These are phyloP conservation scores for Cadophora malorum DNA, from an alignment of 2,329 filamentous ascomycete genomes.

Conservation along the genomic window DNA sequence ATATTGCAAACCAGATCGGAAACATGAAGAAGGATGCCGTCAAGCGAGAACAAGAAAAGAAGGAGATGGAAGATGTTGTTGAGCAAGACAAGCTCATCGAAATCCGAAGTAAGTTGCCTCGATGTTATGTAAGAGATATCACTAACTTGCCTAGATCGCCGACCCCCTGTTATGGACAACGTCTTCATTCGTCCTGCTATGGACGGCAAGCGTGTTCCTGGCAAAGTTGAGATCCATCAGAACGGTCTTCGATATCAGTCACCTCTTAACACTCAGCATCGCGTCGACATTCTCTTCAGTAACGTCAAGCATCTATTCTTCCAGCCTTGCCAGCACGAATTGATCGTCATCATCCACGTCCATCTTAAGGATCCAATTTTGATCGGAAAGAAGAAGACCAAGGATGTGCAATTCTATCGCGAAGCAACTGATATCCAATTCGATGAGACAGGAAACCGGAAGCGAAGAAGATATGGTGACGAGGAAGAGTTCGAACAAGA, in stretches of 20 bases:
- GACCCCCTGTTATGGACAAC: conserved; percentile 88
- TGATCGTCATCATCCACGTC: conserved; percentile 98
- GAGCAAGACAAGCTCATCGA: conserved; percentile 98
- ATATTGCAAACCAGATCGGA: conserved; percentile 91
- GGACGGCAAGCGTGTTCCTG: conserved; percentile 95
- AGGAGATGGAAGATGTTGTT: conserved; percentile 98
- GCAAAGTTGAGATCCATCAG: conserved; percentile 96
- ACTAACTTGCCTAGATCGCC: conserved; percentile 72
- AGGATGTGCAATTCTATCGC: conserved; percentile 97
- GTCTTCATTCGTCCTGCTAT: conserved; percentile 95
- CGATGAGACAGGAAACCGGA: conserved; percentile 96
- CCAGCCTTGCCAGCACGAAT: conserved; percentile 93
- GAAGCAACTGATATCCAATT: conserved; percentile 99
- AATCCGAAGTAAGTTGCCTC: conserved; percentile 75
- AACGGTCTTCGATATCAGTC: conserved; percentile 97
- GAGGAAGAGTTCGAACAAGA: conserved; percentile 99
- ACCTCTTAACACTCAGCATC: conserved; percentile 77
- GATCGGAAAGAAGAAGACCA: conserved; percentile 97
- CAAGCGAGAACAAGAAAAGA: conserved; percentile 97
- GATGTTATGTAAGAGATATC: conserved; percentile 16
- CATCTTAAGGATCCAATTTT: conserved; percentile 98
- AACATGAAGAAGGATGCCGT: conserved; percentile 93
- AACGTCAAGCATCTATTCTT: conserved; percentile 99
- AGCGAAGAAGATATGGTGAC: conserved; percentile 95
- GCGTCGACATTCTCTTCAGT: conserved; percentile 94